These are phyloP conservation scores for Lanmaoa pseudosensibilis DNA, from an alignment of 768 basidiomycete genomes.

Conservation along the genomic window DNA sequence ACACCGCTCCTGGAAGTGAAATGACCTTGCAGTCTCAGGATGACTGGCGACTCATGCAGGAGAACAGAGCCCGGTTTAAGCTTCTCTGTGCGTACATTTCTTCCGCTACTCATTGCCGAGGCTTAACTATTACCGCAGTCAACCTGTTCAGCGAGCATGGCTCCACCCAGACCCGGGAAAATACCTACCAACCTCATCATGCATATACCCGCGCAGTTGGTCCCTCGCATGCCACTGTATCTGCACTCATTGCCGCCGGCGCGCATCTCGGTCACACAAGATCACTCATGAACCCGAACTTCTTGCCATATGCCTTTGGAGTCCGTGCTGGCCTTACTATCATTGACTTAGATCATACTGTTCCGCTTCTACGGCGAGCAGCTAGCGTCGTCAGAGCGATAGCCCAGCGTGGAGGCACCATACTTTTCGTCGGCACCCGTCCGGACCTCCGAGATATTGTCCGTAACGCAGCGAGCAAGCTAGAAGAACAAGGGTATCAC, in stretches of 20 bases:
- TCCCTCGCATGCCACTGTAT: constrained; percentile 70
- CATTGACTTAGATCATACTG: constrained; percentile 92
- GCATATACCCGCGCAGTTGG: constrained; percentile 58
- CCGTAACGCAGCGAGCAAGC: constrained; percentile 72
- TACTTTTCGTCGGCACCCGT: constrained; percentile 90
- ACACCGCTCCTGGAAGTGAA: constrained; percentile 30
- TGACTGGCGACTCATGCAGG: constrained; percentile 68
- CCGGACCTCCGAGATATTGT: constrained; percentile 74
- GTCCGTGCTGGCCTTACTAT: constrained; percentile 85
- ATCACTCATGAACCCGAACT: constrained; percentile 84
- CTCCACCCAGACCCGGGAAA: constrained; percentile 70
- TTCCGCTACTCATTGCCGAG: constrained; percentile 5
- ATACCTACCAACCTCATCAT: constrained; percentile 73
- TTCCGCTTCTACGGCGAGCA: constrained; percentile 88
- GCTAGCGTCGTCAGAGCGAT: constrained; percentile 84
- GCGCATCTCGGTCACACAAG: constrained; percentile 92
- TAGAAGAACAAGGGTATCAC: constrained; percentile 80
- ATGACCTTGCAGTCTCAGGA: constrained; percentile 45
- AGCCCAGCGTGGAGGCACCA: constrained; percentile 74
- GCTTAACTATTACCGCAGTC: constrained; percentile 40
- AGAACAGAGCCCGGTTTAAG: constrained; percentile 54
- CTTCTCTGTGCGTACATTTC: constrained; percentile 49
- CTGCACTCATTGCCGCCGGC: constrained; percentile 87
- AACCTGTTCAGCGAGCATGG: constrained; percentile 68
- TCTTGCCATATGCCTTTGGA: constrained; percentile 91